Percentiles rank a stretch among this genome's conserved stretches.
Conservation (phyloP, 768 basidiomycete genomes). For the Kwoniella dejecticola region DNA sequence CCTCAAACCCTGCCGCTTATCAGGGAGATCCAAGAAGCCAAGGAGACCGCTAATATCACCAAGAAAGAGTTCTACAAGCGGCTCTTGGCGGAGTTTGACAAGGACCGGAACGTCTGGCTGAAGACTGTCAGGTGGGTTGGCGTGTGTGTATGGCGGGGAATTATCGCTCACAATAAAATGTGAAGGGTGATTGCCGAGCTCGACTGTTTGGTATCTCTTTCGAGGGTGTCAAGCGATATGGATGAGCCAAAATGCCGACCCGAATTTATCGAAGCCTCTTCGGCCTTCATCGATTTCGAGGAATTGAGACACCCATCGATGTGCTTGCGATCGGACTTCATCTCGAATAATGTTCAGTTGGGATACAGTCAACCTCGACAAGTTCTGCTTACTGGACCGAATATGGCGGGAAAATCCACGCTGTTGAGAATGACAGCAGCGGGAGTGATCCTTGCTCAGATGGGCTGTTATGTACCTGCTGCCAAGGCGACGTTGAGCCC, state of each 20-base stretch:
- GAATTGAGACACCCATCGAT: conserved; percentile 87
- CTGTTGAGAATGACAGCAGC: conserved; percentile 89
- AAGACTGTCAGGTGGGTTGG: conserved; percentile 47
- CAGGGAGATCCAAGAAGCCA: conserved; percentile 85
- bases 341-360: conserved; percentile 87
- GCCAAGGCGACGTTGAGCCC: conserved; percentile 81
- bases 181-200: conserved; percentile 81
- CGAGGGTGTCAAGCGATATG: conserved; percentile 82
- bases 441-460: conserved; percentile 85
- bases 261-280: conserved; percentile 70
- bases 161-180: background rate
- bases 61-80: conserved; percentile 74
- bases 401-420: conserved; percentile 72
- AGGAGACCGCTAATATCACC: conserved; percentile 77
- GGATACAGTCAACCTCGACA: conserved; percentile 67
- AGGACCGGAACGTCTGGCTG: conserved; percentile 52
- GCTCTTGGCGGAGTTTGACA: conserved; percentile 54
- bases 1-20: conserved; percentile 71
- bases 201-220: conserved; percentile 91
- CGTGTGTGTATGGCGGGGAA: background rate
- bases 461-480: conserved; percentile 95
- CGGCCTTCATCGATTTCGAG: conserved; percentile 80
- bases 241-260: conserved; percentile 95
- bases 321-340: conserved; percentile 74
- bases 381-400: conserved; percentile 79